Conservation (phyloP, 176 grass and related monocot species). For the Secale cereale region DNA sequence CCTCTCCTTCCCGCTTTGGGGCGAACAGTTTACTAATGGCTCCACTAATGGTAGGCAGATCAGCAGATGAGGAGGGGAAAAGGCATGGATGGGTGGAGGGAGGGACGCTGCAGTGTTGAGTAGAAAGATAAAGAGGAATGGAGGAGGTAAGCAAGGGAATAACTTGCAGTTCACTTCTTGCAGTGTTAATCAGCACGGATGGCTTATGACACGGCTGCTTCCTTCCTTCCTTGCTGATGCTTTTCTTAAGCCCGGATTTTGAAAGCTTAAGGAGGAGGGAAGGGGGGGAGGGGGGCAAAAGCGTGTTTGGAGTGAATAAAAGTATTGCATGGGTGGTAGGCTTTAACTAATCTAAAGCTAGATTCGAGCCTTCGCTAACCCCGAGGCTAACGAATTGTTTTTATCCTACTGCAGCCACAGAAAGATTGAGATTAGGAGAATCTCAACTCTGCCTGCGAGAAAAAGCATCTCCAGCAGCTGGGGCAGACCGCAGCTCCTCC, state of each 20-base stretch:
- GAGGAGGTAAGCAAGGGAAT: slow-evolving; percentile 37
- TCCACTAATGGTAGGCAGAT: slow-evolving; percentile 35
- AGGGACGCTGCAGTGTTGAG: slow-evolving; percentile 17
- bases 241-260: slow-evolving; percentile 29
- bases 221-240: slow-evolving; percentile 22
- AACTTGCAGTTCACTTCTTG: slow-evolving; percentile 63
- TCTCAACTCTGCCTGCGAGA: slow-evolving; percentile 29
- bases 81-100: not conserved
- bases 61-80: slow-evolving; percentile 23
- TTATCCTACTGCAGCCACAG: slow-evolving; percentile 31
- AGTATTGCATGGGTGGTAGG: slow-evolving; percentile 43
- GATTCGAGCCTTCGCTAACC: slow-evolving; percentile 38
- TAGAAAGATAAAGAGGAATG: slow-evolving; percentile 42
- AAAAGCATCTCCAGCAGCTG: slow-evolving; percentile 36
- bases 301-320: slow-evolving; percentile 53
- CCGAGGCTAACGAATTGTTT: slow-evolving; percentile 57
- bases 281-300: slow-evolving; percentile 17
- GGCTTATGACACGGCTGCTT: slow-evolving; percentile 13
- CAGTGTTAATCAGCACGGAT: not conserved
- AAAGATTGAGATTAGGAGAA: slow-evolving; percentile 52
- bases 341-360: slow-evolving; percentile 68
- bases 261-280: slow-evolving; percentile 26
- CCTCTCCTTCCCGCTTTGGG: slow-evolving; percentile 27
- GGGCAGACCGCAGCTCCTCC: not conserved
- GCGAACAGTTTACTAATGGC: slow-evolving; percentile 38